A percentile compares a stretch with the other conserved stretches of the same genome.
Conservation (phyloP, 306 rosid species). For the Erythrophleum fordii region DNA sequence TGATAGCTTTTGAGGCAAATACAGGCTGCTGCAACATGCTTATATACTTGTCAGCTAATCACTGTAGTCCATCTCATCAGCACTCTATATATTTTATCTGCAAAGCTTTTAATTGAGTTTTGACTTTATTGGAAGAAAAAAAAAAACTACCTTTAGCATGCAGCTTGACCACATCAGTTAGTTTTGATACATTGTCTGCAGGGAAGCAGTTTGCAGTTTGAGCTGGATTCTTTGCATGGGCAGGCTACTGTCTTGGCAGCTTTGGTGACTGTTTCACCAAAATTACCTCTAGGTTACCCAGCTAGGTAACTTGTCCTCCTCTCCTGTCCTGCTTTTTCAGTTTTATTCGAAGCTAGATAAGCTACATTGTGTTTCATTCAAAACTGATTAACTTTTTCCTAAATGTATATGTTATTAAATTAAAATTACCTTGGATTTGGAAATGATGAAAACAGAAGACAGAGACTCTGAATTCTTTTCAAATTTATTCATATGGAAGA, state of each 20-base stretch:
- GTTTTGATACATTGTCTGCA: constrained; percentile 42
- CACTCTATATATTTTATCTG: neutral
- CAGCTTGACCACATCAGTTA: constrained; percentile 27
- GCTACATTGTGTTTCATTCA: neutral
- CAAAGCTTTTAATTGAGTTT: neutral
- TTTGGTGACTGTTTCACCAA: constrained; percentile 88
- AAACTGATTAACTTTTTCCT: constrained; percentile 5
- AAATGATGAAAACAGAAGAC: too few relatives aligned
- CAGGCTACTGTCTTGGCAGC: constrained; percentile 95
- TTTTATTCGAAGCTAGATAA: constrained; percentile 9
- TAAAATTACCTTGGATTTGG: constrained; percentile 17
- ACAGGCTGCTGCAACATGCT: neutral
- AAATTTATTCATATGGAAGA: too few relatives aligned
- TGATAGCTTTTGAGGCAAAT: neutral
- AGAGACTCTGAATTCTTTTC: too few relatives aligned
- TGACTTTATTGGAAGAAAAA: neutral
- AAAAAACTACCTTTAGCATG: neutral
- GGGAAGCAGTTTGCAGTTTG: constrained; percentile 85
- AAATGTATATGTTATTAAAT: neutral
- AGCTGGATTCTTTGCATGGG: constrained; percentile 88
- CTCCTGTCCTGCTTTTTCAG: neutral
- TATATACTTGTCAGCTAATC: neutral
- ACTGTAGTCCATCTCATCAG: neutral
- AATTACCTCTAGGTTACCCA: constrained; percentile 94
- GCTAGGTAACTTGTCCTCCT: constrained; percentile 61